These are phyloP conservation scores for Ganoderma sinense DNA, from an alignment of 1,284 basidiomycete species.

Conservation along the genomic window DNA sequence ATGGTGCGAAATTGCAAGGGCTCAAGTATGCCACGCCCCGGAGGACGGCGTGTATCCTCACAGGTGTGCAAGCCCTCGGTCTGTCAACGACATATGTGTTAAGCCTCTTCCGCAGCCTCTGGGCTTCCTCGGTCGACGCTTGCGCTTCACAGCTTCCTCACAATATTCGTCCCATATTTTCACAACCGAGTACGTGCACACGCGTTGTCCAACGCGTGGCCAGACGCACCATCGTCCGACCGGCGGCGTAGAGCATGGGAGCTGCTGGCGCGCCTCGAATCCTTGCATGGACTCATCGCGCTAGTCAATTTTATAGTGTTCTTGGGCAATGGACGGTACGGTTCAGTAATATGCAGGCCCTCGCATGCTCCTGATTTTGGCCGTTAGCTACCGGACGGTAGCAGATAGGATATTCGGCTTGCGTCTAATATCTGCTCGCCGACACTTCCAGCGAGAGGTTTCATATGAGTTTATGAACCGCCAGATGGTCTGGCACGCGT, in stretches of 20 bases:
- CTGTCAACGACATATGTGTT: background rate
- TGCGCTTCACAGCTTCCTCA: constrained; percentile 75
- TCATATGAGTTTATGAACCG: constrained; percentile 99
- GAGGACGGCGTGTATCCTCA: background rate
- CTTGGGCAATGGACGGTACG: constrained; percentile 86
- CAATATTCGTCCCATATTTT: constrained; percentile 82
- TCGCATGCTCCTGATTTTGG: background rate
- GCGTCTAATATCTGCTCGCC: constrained; percentile 78
- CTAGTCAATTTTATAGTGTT: constrained; percentile 86
- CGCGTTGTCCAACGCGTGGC: constrained; percentile 88
- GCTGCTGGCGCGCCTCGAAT: constrained; percentile 73
- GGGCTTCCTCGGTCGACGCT: constrained; percentile 68
- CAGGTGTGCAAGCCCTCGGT: constrained; percentile 10
- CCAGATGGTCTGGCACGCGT: constrained; percentile 99
- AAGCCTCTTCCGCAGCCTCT: constrained; percentile 51
- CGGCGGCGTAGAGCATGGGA: constrained; percentile 81
- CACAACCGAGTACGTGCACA: constrained; percentile 77
- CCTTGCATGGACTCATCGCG: constrained; percentile 62
- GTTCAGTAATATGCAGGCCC: background rate
- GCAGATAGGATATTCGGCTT: constrained; percentile 86
- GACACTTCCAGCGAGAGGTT: constrained; percentile 82
- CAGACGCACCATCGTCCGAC: constrained; percentile 86
- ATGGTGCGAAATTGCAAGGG: constrained; percentile 93
- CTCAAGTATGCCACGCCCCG: constrained; percentile 58
- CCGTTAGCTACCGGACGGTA: constrained; percentile 82